These are phyloP conservation scores for Phalaenopsis aphrodite DNA, from an alignment of 106 monocot genomes.

Conservation along the genomic window DNA sequence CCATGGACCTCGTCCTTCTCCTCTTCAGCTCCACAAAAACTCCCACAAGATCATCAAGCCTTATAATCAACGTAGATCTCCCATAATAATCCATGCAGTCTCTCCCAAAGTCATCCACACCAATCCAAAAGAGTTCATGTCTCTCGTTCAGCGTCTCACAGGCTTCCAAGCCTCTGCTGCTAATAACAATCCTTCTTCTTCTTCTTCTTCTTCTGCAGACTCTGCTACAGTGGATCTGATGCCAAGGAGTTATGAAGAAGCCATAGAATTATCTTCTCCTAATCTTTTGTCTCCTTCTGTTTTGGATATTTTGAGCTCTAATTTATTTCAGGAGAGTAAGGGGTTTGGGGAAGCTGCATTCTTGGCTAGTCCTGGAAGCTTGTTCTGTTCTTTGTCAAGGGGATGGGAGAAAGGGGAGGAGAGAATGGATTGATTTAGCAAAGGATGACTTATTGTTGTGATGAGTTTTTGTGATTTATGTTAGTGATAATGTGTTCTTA, in stretches of 20 bases:
- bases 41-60: constrained; percentile 42
- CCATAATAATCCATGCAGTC: constrained; percentile 54
- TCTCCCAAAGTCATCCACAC: constrained; percentile 59
- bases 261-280: too few relatives aligned
- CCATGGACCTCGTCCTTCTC: constrained; percentile 50
- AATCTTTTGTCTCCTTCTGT: neutral
- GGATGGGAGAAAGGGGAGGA: too few relatives aligned
- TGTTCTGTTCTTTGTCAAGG: neutral
- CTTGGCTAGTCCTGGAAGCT: neutral
- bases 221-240: neutral
- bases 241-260: neutral
- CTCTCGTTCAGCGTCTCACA: constrained; percentile 56
- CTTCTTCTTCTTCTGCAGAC: neutral
- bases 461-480: too few relatives aligned
- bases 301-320: neutral
- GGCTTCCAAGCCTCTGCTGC: constrained; percentile 20
- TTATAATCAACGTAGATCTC: constrained; percentile 10
- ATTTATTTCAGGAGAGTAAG: neutral
- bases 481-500: too few relatives aligned
- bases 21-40: constrained; percentile 38
- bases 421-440: too few relatives aligned
- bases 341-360: too few relatives aligned
- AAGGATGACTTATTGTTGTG: too few relatives aligned
- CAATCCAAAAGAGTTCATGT: constrained; percentile 49
- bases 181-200: neutral